Evolutionary conservation across 371 early-diverging fungal genomes (phyloP).

Genomic region (Amoeboaphelidium occidentale): DNA sequence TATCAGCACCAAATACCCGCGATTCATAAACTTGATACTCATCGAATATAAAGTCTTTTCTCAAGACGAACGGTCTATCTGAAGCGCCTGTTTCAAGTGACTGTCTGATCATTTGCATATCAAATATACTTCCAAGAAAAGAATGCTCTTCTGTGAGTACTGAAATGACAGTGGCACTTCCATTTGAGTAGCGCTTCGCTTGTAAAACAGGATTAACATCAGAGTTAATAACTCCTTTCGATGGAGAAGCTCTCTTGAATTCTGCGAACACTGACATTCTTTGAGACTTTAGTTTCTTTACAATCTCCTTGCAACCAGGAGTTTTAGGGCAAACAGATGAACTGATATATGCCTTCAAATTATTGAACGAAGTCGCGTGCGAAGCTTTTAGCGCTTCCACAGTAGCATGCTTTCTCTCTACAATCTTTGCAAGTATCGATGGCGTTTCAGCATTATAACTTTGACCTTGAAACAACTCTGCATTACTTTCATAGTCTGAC

Average conservation of each 20-base stretch:
- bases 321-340: not conserved
- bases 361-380: not conserved
- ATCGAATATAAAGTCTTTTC: constrained; percentile 91
- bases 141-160: constrained; percentile 91
- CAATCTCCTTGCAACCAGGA: not conserved
- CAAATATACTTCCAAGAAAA: constrained; percentile 80
- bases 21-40: constrained; percentile 85
- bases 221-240: constrained; percentile 69
- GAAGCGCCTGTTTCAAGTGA: constrained; percentile 28
- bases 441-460: constrained; percentile 6
- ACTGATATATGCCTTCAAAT: not conserved
- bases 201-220: constrained; percentile 57
- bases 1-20: constrained; percentile 71
- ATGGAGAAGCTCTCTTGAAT: constrained; percentile 90
- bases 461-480: constrained; percentile 7
- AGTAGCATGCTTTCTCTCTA: not conserved
- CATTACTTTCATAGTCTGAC: constrained; percentile 13
- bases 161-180: constrained; percentile 74
- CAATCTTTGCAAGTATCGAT: not conserved
- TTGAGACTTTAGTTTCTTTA: constrained; percentile 4
- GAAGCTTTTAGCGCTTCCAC: not conserved
- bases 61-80: constrained; percentile 66
- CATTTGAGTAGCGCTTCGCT: constrained; percentile 54
- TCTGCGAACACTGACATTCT: constrained; percentile 65
- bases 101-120: constrained; percentile 55